A percentile compares a stretch with the other conserved stretches of the same genome.
Conservation (phyloP, 1,139 yeast species). For the Entelexis paramagnoliae region DNA sequence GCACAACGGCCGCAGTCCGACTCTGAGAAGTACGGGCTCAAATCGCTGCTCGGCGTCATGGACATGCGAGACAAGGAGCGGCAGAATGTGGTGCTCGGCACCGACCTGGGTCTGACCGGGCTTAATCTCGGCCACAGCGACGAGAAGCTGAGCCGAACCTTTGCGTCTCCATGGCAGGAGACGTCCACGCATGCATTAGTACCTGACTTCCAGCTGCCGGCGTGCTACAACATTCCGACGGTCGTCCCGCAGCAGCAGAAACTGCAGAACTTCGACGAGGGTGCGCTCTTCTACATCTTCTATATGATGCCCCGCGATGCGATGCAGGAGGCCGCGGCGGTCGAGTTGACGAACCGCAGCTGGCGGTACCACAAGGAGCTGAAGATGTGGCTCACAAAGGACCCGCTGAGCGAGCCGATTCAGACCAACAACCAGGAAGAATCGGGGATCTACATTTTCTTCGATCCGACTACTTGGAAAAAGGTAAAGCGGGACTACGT, state of each 20-base stretch:
- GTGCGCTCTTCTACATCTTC: constrained; percentile 84
- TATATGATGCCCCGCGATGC: constrained; percentile 91
- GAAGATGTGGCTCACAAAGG: constrained; percentile 95
- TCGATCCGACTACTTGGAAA: constrained; percentile 95
- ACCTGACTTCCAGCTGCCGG: constrained; percentile 59
- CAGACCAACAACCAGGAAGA: constrained; percentile 79
- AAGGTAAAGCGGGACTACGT: constrained; percentile 55
- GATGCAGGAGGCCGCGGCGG: constrained; percentile 85
- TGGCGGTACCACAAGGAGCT: constrained; percentile 97
- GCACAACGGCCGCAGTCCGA: constrained; percentile 21
- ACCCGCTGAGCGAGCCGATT: constrained; percentile 79
- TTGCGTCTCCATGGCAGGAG: constrained; percentile 92
- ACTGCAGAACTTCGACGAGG: constrained; percentile 72
- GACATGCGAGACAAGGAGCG: constrained; percentile 47
- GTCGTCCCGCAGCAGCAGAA: constrained; percentile 56
- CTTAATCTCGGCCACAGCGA: constrained; percentile 43
- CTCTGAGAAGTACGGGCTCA: constrained; percentile 50
- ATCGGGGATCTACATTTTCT: constrained; percentile 89
- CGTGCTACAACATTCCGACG: constrained; percentile 44
- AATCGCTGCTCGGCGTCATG: constrained; percentile 61
- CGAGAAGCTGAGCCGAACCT: constrained; percentile 51
- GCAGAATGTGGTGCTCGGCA: constrained; percentile 69
- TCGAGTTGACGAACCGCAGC: constrained; percentile 74
- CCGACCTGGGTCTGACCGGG: constrained; percentile 67
- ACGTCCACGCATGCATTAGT: constrained; percentile 86